Percentiles rank a stretch among this genome's conserved stretches.
phyloP scores from a whole-genome alignment of 2,329 filamentous ascomycete genomes.

The Pseudogymnoascus sp. region DNA sequence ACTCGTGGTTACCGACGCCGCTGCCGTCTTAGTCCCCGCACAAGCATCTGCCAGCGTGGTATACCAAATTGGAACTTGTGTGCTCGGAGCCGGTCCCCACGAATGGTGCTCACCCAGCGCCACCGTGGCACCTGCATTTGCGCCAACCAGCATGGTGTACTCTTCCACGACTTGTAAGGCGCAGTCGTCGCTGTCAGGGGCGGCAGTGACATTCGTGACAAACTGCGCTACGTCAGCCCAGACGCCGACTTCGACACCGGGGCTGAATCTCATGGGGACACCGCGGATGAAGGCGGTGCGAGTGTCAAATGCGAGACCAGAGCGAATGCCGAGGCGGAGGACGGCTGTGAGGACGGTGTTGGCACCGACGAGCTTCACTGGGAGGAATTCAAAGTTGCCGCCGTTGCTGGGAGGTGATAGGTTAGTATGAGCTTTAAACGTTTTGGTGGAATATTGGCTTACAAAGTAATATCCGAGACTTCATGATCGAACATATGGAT shows the following conservation, averaged over 20 bases:
- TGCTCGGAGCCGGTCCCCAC: slow-evolving; percentile 44
- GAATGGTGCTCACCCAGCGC: slow-evolving; percentile 33
- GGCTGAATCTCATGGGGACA: slow-evolving; percentile 11
- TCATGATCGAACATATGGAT: slow-evolving; percentile 44
- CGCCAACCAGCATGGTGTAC: slow-evolving; percentile 46
- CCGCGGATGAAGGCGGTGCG: slow-evolving; percentile 21
- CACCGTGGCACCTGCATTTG: slow-evolving; percentile 46
- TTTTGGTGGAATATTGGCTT: slow-evolving; percentile 25
- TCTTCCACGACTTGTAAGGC: slow-evolving; percentile 39
- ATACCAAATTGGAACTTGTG: slow-evolving; percentile 44
- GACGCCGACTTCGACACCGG: slow-evolving; percentile 37
- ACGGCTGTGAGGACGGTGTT: slow-evolving; percentile 39
- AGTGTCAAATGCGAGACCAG: slow-evolving; percentile 36
- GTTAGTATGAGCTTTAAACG: not conserved
- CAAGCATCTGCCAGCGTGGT: slow-evolving; percentile 43
- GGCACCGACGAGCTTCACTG: slow-evolving; percentile 42
- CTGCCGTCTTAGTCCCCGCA: slow-evolving; percentile 27
- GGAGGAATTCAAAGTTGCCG: slow-evolving; percentile 49
- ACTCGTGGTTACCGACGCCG: slow-evolving; percentile 21
- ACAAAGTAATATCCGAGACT: slow-evolving; percentile 43
- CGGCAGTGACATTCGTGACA: slow-evolving; percentile 42
- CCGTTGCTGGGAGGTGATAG: slow-evolving; percentile 35
- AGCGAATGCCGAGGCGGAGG: slow-evolving; percentile 40
- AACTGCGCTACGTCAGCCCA: slow-evolving; percentile 49
- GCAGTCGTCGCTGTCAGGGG: slow-evolving; percentile 34